Evolutionary conservation across 148 eudicot genomes (phyloP).

Genomic region (Chenopodium suecicum): DNA sequence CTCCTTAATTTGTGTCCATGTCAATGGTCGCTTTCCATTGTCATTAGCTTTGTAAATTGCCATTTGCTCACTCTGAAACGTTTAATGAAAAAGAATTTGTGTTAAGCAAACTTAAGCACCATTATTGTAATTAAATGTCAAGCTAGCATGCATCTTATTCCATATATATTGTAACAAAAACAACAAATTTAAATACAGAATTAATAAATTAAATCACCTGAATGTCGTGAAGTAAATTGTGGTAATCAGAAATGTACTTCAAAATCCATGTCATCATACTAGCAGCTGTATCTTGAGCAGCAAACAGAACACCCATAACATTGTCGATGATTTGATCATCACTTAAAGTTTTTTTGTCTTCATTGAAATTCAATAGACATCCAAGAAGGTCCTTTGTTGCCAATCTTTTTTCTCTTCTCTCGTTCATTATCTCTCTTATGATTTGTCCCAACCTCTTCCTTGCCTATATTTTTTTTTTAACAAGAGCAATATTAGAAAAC

Average conservation of each 20-base stretch:
- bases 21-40: conserved; percentile 45
- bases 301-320: conserved; percentile 80
- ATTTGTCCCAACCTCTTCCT: conserved; percentile 53
- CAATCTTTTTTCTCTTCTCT: conserved; percentile 59
- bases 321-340: conserved; percentile 73
- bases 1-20: conserved; percentile 76
- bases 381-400: conserved; percentile 54
- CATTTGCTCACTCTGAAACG: conserved; percentile 63
- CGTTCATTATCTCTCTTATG: conserved; percentile 52
- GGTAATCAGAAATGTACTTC: conserved; percentile 66
- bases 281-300: conserved; percentile 94
- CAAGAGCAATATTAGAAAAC: not conserved
- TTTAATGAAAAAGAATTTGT: not conserved
- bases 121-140: too few species aligned
- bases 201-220: conserved; percentile 38
- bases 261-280: conserved; percentile 84
- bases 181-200: too few species aligned
- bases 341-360: conserved; percentile 45
- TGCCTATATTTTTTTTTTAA: conserved; percentile 41
- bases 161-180: too few species aligned
- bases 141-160: too few species aligned
- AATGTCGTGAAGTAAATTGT: conserved; percentile 46
- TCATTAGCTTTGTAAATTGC: conserved; percentile 46
- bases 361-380: conserved; percentile 59
- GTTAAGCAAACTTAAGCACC: not conserved